Evolutionary conservation across 306 rosid genomes (phyloP), one percentile per base, ranked within the genome.

Genomic region (Lagenaria siceraria): DNA sequence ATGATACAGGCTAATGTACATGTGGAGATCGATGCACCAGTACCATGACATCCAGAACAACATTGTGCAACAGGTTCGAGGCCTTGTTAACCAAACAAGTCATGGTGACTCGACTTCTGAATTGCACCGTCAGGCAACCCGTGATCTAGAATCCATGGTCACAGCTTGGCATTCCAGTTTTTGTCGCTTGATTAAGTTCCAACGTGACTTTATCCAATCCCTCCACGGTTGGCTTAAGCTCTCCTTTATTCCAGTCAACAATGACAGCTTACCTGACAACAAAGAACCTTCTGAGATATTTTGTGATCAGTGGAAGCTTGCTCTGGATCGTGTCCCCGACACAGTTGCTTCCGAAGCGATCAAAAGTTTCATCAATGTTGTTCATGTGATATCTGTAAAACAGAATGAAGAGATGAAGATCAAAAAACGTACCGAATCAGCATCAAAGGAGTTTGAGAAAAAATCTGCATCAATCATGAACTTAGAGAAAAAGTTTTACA

Each of bases 21-120:
- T 96, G 99, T 96, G 99, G 99, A 90, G 63, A 84, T 80, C 92
- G 78, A 96, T 96, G 99, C 93, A 92, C 83, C 93, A 86, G 69
- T 85, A 85, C 86, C 99, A 96, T 61, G 98, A 96, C 82, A 73
- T 89, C 77, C 99, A 96, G 80, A 90, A 89, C 86, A 77, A 88
- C 89, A 90, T 96, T 35, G 97, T 96, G 77, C 97, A 96, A 81
- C 99, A 96, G 87, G 99, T 96, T 73, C 92, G 88, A 6, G 98
- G 99, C 56, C 98, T 96, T 19, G 97, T 90, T 77, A 92, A 88
- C 84, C 69, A 51, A 80, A 80, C 92, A 49, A 54, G 90, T 24
- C 87, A 89, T 73, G 96, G 90, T 17, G 87, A 84, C 79, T 87
- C 96, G 22, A 96, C 99, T 77, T 88, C 99, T 8, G 99, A 92